Conservation (phyloP, 1,284 basidiomycete genomes). For the Macrocystidia cucumis region DNA sequence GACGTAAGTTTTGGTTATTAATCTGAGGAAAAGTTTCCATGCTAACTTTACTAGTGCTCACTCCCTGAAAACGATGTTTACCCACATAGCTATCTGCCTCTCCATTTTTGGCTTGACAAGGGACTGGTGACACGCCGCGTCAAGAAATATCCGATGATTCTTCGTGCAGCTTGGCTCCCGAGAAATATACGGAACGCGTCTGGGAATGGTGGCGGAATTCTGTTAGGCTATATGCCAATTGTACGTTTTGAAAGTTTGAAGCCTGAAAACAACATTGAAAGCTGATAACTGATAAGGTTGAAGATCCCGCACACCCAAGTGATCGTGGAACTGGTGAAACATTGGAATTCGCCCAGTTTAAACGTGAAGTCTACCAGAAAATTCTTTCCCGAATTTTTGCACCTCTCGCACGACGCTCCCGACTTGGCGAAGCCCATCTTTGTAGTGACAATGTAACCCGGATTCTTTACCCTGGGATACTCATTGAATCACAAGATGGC, state of each 20-base stretch:
- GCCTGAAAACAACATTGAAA: too few relatives aligned
- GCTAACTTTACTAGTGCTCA: too few relatives aligned
- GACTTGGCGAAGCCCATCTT: slow-evolving; percentile 14
- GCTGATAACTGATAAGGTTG: slow-evolving; percentile 4
- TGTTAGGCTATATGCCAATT: slow-evolving; percentile 20
- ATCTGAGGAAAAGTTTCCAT: too few relatives aligned
- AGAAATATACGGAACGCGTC: slow-evolving; percentile 20
- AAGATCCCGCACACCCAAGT: slow-evolving; percentile 14
- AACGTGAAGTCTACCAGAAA: slow-evolving; percentile 18
- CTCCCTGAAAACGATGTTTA: slow-evolving; percentile 7
- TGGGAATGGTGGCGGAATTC: slow-evolving; percentile 21
- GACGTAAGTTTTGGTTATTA: too few relatives aligned
- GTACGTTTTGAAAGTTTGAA: too few relatives aligned
- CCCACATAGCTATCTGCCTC: slow-evolving; percentile 17
- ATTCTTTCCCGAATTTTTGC: slow-evolving; percentile 14
- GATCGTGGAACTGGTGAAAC: slow-evolving; percentile 10
- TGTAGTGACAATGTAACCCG: slow-evolving; percentile 15
- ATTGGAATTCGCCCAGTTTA: slow-evolving; percentile 17
- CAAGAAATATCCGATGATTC: slow-evolving; percentile 20
- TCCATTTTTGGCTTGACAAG: slow-evolving; percentile 25
- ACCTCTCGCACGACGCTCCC: slow-evolving; percentile 12
- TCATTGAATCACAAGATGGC: slow-evolving; percentile 20
- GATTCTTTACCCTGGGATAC: slow-evolving; percentile 18
- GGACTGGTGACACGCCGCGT: slow-evolving; percentile 18
- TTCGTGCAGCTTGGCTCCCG: slow-evolving; percentile 16